These are phyloP conservation scores for Aspergillus ruber DNA, from an alignment of 2,329 filamentous ascomycete species.

Conservation along the genomic window DNA sequence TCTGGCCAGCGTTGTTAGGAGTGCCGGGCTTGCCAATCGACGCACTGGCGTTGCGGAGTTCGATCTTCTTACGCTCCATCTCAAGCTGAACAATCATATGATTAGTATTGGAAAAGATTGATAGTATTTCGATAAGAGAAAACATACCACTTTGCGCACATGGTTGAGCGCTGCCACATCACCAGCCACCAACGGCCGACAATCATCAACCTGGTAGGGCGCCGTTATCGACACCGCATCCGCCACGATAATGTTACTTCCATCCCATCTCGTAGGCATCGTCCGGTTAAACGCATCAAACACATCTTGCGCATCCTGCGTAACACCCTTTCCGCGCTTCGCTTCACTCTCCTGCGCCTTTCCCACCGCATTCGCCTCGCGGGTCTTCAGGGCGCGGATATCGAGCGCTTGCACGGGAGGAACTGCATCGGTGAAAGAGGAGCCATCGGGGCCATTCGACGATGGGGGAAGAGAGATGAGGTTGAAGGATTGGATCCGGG, in stretches of 20 bases:
- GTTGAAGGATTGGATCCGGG: slow-evolving; percentile 53
- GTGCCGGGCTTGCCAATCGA: slow-evolving; percentile 23
- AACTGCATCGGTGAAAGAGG: slow-evolving; percentile 44
- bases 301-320: slow-evolving; percentile 55
- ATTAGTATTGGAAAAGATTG: background rate
- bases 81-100: slow-evolving; percentile 28
- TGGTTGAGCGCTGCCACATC: slow-evolving; percentile 37
- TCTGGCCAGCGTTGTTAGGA: slow-evolving; percentile 17
- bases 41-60: slow-evolving; percentile 37
- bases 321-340: slow-evolving; percentile 56
- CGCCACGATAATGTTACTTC: slow-evolving; percentile 53
- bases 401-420: slow-evolving; percentile 44
- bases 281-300: slow-evolving; percentile 57
- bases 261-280: slow-evolving; percentile 56
- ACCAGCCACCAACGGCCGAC: slow-evolving; percentile 36
- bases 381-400: slow-evolving; percentile 46
- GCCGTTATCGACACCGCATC: slow-evolving; percentile 54
- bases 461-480: slow-evolving; percentile 40
- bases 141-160: slow-evolving; percentile 44
- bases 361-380: slow-evolving; percentile 51
- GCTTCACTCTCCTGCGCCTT: slow-evolving; percentile 53
- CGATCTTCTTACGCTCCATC: slow-evolving; percentile 45
- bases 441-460: slow-evolving; percentile 22
- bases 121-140: background rate
- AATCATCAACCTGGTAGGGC: slow-evolving; percentile 54